Evolutionary conservation across 2,329 filamentous ascomycete species (phyloP).

Genomic region (Moelleriella libera): DNA sequence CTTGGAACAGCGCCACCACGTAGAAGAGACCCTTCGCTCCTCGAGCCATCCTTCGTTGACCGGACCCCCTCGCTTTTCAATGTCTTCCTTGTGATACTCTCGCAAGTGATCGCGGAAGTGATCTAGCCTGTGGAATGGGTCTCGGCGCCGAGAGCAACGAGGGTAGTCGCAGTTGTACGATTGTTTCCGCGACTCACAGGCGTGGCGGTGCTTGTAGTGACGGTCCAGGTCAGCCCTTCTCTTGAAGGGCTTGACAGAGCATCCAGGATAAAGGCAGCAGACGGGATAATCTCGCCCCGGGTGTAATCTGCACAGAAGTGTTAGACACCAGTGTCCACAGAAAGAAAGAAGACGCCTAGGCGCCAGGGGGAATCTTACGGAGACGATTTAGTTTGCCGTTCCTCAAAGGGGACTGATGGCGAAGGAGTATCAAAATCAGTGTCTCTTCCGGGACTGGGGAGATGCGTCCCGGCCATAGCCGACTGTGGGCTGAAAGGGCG

Average conservation of each 20-base stretch:
- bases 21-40: constrained; percentile 20
- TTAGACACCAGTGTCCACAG: background rate
- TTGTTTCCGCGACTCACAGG: constrained; percentile 23
- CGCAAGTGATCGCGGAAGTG: constrained; percentile 44
- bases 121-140: constrained; percentile 38
- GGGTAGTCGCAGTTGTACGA: constrained; percentile 37
- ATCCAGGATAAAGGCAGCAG: constrained; percentile 24
- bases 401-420: constrained; percentile 5
- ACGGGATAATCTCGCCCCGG: constrained; percentile 18
- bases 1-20: constrained; percentile 41
- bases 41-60: constrained; percentile 23
- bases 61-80: constrained; percentile 28
- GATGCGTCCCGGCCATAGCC: constrained; percentile 1
- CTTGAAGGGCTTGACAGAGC: constrained; percentile 30
- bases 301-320: constrained; percentile 4
- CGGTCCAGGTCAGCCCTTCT: constrained; percentile 40
- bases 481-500: constrained; percentile 5
- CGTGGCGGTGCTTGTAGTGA: constrained; percentile 36
- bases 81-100: constrained; percentile 40
- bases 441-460: constrained; percentile 8
- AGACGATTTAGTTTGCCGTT: constrained; percentile 4
- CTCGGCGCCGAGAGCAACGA: constrained; percentile 26
- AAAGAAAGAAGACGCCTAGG: background rate
- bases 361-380: background rate
- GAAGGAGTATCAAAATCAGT: constrained; percentile 6